Percentiles rank a stretch among this genome's conserved stretches.
These are phyloP conservation scores for Vachellia collinsii DNA, from an alignment of 306 rosid genomes.

Conservation along the genomic window DNA sequence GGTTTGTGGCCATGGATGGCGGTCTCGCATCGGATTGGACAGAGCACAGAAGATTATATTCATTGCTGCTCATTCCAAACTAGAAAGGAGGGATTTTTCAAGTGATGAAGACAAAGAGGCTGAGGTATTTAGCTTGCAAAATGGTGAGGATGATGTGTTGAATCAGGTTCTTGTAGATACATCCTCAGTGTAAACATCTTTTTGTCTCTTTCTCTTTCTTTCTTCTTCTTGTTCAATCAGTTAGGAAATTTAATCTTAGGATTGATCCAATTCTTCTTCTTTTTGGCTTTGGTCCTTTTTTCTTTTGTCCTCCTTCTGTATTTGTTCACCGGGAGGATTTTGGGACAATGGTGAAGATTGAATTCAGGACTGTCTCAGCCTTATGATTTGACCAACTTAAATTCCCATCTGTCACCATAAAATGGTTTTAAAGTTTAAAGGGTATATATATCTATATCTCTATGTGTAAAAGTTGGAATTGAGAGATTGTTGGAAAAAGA, in stretches of 20 bases:
- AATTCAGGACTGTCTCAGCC: constrained; percentile 39
- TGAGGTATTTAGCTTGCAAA: constrained; percentile 48
- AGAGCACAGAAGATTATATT: constrained; percentile 59
- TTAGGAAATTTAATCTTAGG: constrained; percentile 45
- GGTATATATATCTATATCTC: background rate
- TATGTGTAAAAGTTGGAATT: constrained; percentile 41
- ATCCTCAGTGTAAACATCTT: constrained; percentile 49
- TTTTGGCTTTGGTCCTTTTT: constrained; percentile 37
- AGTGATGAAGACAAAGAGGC: constrained; percentile 55
- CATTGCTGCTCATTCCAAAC: constrained; percentile 68
- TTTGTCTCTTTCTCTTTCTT: constrained; percentile 4
- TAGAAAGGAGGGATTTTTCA: constrained; percentile 60
- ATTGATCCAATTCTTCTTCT: constrained; percentile 68
- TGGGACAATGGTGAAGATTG: constrained; percentile 47
- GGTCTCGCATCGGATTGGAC: constrained; percentile 49
- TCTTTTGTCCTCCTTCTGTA: constrained; percentile 23
- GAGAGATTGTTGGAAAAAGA: constrained; percentile 37
- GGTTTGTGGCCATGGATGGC: constrained; percentile 50
- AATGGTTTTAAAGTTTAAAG: constrained; percentile 8
- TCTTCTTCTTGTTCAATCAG: constrained; percentile 26
- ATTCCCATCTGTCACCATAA: constrained; percentile 37
- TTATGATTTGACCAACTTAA: constrained; percentile 44
- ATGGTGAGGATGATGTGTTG: constrained; percentile 62
- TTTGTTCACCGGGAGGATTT: constrained; percentile 54
- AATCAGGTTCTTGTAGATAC: constrained; percentile 62